Evolutionary conservation across 2,329 filamentous ascomycete species (phyloP), one percentile per base, ranked within the genome.

Genomic region (Ophiocordyceps australis): DNA sequence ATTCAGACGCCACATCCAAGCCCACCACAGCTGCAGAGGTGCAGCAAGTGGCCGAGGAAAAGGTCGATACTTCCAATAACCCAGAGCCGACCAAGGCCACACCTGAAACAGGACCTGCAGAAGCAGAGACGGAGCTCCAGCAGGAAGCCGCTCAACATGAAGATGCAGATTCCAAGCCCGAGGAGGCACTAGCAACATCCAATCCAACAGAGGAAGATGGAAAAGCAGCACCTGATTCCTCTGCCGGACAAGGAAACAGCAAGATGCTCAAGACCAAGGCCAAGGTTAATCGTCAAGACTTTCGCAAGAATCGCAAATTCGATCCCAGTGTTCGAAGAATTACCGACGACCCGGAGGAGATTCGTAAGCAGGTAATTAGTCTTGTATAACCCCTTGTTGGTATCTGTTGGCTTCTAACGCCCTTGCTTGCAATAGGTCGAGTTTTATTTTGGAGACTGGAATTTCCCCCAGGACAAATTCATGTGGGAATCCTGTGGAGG

Each of bases 381-480:
- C n/a, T n/a, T n/a, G n/a, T n/a, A 5, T 13, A 8, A 11, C 22
- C 22, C 8, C 9, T 23, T 9, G 7, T 10, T 14, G 7, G 5
- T n/a, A 22, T 7, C 9, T 12, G 4, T 4, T 13, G 9, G 9
- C 11, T 9, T 10, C 14, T 6, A 15, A 7, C 15, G 11, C 20
- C 9, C 15, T 16, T 17, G 9, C 12, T 5, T 22, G 9, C 20
- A 9, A n/a, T 38, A 91, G 77, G 80, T 93, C 40, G 83, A 94
- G 48, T 94, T 93, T 53, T 94, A 94, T 64, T 92, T 94, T 54
- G 79, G 79, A 42, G 79, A 91, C 50, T 79, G 75, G 42, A 94
- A 94, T 54, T 69, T 98, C 20, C 75, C 77, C 26, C 73, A 71
- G 42, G 91, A 98, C 54, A 78, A 82, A 49, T 92, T 81, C 57